phyloP scores from a whole-genome alignment of 805 yeast genomes.

The Yamadazyma nakazawae region DNA sequence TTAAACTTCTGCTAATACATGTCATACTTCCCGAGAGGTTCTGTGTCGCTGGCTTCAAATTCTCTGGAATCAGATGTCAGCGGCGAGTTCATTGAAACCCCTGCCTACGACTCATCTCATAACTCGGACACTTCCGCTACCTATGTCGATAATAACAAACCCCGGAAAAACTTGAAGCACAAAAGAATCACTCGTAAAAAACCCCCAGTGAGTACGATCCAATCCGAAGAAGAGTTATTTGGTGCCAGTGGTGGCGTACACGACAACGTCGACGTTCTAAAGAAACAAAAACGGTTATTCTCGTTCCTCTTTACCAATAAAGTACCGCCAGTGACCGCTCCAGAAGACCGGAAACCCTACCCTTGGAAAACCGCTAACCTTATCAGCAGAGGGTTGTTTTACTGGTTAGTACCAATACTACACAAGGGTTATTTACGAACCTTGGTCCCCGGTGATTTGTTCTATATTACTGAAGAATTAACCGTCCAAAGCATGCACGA shows the following conservation, averaged over 20 bases:
- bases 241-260: constrained; percentile 2
- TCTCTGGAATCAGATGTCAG: constrained; percentile 5
- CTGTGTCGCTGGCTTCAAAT: constrained; percentile 3
- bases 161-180: neutral
- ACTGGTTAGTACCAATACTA: constrained; percentile 40
- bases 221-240: constrained; percentile 4
- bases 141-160: constrained; percentile 12
- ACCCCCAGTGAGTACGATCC: constrained; percentile 11
- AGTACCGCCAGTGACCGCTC: constrained; percentile 49
- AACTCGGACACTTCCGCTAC: constrained; percentile 17
- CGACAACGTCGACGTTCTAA: constrained; percentile 13
- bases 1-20: neutral
- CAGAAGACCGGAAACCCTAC: constrained; percentile 48
- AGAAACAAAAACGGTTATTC: constrained; percentile 49
- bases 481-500: constrained; percentile 35
- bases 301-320: constrained; percentile 47
- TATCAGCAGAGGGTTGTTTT: constrained; percentile 38
- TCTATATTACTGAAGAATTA: constrained; percentile 32
- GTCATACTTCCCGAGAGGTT: constrained; percentile 9
- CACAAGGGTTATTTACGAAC: constrained; percentile 41
- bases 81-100: constrained; percentile 3
- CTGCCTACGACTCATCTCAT: constrained; percentile 5
- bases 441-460: constrained; percentile 36
- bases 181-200: constrained; percentile 3
- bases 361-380: constrained; percentile 43